Percentiles rank a stretch among this genome's conserved stretches.
Conservation (phyloP, 176 grass and related monocot species). For the Triticum urartu region DNA sequence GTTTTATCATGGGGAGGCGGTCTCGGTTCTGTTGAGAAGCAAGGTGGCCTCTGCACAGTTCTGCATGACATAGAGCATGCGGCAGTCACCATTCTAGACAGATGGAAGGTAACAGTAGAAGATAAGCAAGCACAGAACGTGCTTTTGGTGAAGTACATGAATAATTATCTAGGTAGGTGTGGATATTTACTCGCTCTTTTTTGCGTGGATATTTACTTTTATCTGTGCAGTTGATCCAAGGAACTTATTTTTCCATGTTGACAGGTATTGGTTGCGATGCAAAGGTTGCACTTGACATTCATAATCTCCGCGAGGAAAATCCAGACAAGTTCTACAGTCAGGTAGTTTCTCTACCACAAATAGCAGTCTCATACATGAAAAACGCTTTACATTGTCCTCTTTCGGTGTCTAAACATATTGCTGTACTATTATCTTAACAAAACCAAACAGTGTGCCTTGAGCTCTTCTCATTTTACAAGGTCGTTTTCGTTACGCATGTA, state of each 20-base stretch:
- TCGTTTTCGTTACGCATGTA: neutral
- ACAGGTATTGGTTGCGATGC: conserved; percentile 93
- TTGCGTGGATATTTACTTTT: conserved; percentile 2
- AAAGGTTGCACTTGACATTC: conserved; percentile 91
- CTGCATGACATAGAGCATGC: conserved; percentile 64
- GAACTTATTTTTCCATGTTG: conserved; percentile 25
- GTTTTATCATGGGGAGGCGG: conserved; percentile 72
- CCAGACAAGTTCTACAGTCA: conserved; percentile 94
- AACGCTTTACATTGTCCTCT: neutral
- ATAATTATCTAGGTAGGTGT: conserved; percentile 68
- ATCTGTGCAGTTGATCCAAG: neutral
- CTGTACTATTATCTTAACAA: neutral
- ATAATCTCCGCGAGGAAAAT: conserved; percentile 91
- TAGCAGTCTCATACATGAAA: neutral
- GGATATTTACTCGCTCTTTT: too few species aligned
- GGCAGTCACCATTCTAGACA: conserved; percentile 69
- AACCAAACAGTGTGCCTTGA: neutral
- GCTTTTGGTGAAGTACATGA: conserved; percentile 51
- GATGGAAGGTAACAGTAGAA: conserved; percentile 65
- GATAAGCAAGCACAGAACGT: conserved; percentile 47
- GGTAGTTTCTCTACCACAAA: conserved; percentile 31
- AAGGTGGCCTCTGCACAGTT: conserved; percentile 54
- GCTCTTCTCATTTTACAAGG: neutral
- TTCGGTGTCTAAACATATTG: neutral
- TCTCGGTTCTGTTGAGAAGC: conserved; percentile 61